Base-by-base conservation (phyloP, 176 grass and related monocot species). In the Microstegium vimineum region DNA sequence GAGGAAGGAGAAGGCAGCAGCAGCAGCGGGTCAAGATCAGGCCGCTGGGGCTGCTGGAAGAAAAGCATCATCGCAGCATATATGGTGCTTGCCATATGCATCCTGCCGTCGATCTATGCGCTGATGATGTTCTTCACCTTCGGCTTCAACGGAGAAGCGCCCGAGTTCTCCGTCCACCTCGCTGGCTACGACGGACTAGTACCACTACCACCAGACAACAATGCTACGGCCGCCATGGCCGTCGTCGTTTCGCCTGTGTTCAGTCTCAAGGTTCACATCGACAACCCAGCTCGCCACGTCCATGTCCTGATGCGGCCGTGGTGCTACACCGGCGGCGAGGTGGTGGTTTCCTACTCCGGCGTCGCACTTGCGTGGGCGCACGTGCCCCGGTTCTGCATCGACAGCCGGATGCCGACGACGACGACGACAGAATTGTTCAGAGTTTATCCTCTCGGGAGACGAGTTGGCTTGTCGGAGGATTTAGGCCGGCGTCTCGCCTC, bases 241-340 rank as follows among this genome's bases (percentile, higher is more conserved):
- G 9, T 10, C 9, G 43, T 36, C 7, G 52, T 82, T 18, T 82
- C 52, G 14, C 80, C 80, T 0, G 52, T 17, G 36, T 82, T 82
- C 80, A 32, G 5, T 34, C 67, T 82, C 52, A 46, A 33, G 36
- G 10, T 82, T 34, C 80, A 28, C 2, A 52, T 43, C 12, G 3
- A 72, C 49, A 72, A 82, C 68, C 26, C n/a, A n/a, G n/a, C 35
- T 26, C 33, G 33, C 33, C 33, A 34, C 33, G 33, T 4, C 33
- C 52, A 27, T 10, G 3, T 20, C 1, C 12, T 72, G 37, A 51
- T 43, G n/a, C n/a, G n/a, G 13, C 43, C 36, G 18, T 72, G 52
- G 80, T 82, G 80, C 80, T 72, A 40, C 51, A 45, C 15, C 18
- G 80, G 80, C 36, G 80, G 80, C 0, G 67, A 72, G 67, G 80